These are phyloP conservation scores for Beauveria scarabaeidicola DNA, from an alignment of 2,329 filamentous ascomycete species.

Conservation along the genomic window DNA sequence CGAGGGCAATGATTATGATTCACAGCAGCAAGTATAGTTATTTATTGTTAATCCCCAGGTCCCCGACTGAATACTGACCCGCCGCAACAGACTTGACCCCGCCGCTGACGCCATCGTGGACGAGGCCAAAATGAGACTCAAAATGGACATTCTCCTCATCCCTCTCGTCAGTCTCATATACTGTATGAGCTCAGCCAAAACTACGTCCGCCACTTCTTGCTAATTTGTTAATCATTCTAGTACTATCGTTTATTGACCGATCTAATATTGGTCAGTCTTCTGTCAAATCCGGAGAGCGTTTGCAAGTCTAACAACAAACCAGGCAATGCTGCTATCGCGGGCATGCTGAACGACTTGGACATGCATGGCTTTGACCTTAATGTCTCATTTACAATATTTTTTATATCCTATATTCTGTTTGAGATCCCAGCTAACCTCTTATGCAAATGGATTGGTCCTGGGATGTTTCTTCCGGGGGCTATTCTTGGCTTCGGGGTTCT, in stretches of 20 bases:
- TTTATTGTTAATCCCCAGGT: not conserved
- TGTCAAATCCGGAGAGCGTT: not conserved
- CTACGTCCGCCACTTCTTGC: not conserved
- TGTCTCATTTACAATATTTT: conserved; percentile 51
- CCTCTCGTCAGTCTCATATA: conserved; percentile 52
- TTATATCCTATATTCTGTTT: conserved; percentile 56
- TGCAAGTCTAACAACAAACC: not conserved
- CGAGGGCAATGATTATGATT: not conserved
- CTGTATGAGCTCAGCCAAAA: conserved; percentile 11
- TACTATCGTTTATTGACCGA: conserved; percentile 48
- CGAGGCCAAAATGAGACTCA: conserved; percentile 33
- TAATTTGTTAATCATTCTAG: not conserved
- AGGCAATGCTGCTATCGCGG: conserved; percentile 53
- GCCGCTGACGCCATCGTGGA: not conserved
- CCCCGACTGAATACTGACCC: not conserved
- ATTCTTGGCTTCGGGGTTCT: conserved; percentile 50
- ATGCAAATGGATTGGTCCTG: conserved; percentile 57
- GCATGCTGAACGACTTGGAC: conserved; percentile 46
- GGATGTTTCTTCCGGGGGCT: conserved; percentile 53
- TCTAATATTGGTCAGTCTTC: conserved; percentile 50
- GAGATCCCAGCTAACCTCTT: conserved; percentile 54
- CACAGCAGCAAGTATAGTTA: not conserved
- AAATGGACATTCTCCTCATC: conserved; percentile 51
- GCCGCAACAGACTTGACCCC: not conserved
- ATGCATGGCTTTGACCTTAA: conserved; percentile 55